Percentiles rank a stretch among this genome's conserved stretches.
Evolutionary conservation across 192 early-diverging fungal genomes (phyloP).

Genomic region (Coemansia sp.): DNA sequence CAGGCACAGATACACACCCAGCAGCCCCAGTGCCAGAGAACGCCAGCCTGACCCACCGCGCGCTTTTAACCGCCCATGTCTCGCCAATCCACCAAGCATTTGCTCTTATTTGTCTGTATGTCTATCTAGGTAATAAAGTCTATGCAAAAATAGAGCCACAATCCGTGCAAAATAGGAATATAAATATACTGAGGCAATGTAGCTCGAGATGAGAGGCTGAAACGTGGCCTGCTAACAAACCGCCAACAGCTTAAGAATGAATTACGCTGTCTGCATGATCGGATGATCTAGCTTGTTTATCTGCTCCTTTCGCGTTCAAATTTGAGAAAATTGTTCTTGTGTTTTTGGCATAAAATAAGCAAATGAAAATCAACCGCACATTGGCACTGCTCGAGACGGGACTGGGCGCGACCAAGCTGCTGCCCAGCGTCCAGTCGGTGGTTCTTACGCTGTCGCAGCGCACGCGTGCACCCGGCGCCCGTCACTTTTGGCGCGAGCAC

Average conservation of each 20-base stretch:
- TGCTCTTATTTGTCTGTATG: neutral
- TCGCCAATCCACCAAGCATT: conserved; percentile 1
- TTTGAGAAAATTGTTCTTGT: conserved; percentile 1
- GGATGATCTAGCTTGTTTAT: neutral
- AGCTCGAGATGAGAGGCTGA: neutral
- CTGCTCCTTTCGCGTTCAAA: neutral
- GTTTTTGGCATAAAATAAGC: neutral
- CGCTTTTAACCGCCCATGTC: conserved; percentile 1
- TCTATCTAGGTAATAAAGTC: neutral
- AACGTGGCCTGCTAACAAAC: neutral
- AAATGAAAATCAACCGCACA: conserved; percentile 48
- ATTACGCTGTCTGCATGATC: neutral
- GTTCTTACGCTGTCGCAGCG: conserved; percentile 53
- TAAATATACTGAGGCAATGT: neutral
- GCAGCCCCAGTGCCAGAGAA: conserved; percentile 1
- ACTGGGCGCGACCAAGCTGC: conserved; percentile 32
- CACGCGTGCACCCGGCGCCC: conserved; percentile 43
- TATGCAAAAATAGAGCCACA: neutral
- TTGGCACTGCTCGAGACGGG: conserved; percentile 39
- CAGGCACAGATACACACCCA: conserved; percentile 5
- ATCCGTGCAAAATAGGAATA: neutral
- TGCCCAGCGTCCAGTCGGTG: conserved; percentile 35
- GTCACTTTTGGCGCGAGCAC: conserved; percentile 53
- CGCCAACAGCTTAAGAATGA: neutral
- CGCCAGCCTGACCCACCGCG: neutral